Evolutionary conservation across 345 rosid genomes (phyloP).

Genomic region (Mallotus nudiflorus): DNA sequence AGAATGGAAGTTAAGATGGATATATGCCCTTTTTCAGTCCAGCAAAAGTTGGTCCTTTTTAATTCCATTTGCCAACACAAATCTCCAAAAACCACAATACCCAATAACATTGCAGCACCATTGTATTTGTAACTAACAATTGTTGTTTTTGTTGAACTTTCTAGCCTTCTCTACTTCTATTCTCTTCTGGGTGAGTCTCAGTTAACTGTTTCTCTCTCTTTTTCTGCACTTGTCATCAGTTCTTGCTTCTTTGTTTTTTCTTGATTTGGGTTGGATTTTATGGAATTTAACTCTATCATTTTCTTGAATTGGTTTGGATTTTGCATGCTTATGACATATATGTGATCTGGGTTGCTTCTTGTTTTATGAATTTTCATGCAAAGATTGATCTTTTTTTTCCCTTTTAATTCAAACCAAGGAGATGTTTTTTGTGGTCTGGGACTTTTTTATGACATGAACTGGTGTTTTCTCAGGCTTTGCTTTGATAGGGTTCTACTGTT

Average conservation of each 20-base stretch:
- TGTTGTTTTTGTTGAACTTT: neutral
- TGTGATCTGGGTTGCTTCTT: conserved; percentile 3
- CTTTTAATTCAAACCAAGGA: neutral
- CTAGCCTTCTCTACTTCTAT: neutral
- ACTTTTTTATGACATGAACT: neutral
- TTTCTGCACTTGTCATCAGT: neutral
- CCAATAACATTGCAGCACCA: neutral
- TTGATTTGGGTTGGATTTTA: neutral
- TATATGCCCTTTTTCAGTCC: neutral
- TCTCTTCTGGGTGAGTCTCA: conserved; percentile 11
- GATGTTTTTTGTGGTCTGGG: neutral
- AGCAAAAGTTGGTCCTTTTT: neutral
- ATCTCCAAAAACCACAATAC: conserved; percentile 6
- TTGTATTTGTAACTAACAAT: neutral
- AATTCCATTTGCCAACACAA: neutral
- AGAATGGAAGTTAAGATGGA: no score
- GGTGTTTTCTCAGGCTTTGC: neutral
- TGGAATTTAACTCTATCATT: no score
- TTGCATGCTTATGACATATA: neutral
- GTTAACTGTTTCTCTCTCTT: neutral
- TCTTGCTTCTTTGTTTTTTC: neutral
- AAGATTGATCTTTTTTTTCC: neutral
- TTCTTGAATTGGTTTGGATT: neutral
- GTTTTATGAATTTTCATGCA: neutral
- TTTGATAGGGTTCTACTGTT: neutral